Conservation (phyloP, 768 basidiomycete genomes). For the Chalciporus piperatus region DNA sequence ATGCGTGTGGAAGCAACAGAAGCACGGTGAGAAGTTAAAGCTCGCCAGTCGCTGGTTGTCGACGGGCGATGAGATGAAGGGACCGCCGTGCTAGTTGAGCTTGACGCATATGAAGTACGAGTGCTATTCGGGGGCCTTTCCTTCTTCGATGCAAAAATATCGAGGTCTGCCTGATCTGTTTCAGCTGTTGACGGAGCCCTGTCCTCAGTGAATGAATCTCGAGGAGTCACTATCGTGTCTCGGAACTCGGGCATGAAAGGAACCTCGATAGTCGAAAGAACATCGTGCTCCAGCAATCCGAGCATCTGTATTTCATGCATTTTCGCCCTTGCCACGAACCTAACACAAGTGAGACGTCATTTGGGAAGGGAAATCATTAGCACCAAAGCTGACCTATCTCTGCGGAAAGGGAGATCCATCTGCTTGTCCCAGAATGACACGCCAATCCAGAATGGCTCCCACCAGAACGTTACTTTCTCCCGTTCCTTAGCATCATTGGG, state of each 20-base stretch:
- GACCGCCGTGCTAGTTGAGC: conserved; percentile 35
- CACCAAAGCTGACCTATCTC: conserved; percentile 55
- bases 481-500: conserved; percentile 29
- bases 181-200: conserved; percentile 46
- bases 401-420: conserved; percentile 78
- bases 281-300: conserved; percentile 86
- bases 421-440: conserved; percentile 86
- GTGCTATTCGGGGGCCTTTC: conserved; percentile 32
- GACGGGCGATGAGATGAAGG: conserved; percentile 36
- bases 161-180: conserved; percentile 72
- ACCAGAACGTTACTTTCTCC: conserved; percentile 69
- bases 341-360: conserved; percentile 29
- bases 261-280: conserved; percentile 84
- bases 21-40: conserved; percentile 42
- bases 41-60: conserved; percentile 38
- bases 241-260: conserved; percentile 61
- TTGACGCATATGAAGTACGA: conserved; percentile 43
- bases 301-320: conserved; percentile 98
- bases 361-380: neutral
- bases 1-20: conserved; percentile 50
- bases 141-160: conserved; percentile 56
- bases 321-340: conserved; percentile 91
- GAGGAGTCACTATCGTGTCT: conserved; percentile 31
- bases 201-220: conserved; percentile 35
- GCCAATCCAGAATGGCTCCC: conserved; percentile 87